Conservation (phyloP, 1,139 yeast genomes). For the Scheffersomyces parashehatae region DNA sequence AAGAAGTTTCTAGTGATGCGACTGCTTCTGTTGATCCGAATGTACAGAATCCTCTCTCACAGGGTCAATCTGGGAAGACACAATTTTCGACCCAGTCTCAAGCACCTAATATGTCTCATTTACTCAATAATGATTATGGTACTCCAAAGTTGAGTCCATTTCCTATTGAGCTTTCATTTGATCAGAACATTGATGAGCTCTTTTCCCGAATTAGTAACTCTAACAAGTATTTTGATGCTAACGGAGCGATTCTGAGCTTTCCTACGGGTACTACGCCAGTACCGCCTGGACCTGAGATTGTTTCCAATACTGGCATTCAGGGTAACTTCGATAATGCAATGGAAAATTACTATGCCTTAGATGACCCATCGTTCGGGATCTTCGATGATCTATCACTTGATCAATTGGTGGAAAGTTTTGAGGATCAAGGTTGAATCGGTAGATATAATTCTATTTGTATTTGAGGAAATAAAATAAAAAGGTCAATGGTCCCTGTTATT, state of each 20-base stretch:
- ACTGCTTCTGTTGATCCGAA: not conserved
- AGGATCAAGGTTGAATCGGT: not conserved
- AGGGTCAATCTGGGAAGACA: not conserved
- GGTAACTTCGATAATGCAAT: conserved; percentile 5
- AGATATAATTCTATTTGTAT: not conserved
- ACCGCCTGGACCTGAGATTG: no score
- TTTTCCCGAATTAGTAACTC: not conserved
- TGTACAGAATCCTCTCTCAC: not conserved
- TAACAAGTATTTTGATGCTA: no score
- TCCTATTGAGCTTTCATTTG: not conserved
- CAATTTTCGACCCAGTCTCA: not conserved
- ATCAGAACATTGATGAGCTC: not conserved
- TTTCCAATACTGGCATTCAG: not conserved
- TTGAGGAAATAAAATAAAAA: not conserved
- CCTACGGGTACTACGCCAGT: no score
- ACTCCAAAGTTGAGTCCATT: not conserved
- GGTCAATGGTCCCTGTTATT: no score
- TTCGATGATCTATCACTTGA: conserved; percentile 9
- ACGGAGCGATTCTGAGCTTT: no score
- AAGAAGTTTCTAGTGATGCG: not conserved
- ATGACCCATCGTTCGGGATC: conserved; percentile 12
- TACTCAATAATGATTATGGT: not conserved
- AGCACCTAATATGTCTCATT: not conserved
- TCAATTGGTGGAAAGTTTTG: conserved; percentile 7
- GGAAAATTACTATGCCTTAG: conserved; percentile 11